Percentiles rank a stretch among this genome's conserved stretches.
phyloP scores from a whole-genome alignment of 73 alveolate genomes.

The Tetrahymena borealis region DNA sequence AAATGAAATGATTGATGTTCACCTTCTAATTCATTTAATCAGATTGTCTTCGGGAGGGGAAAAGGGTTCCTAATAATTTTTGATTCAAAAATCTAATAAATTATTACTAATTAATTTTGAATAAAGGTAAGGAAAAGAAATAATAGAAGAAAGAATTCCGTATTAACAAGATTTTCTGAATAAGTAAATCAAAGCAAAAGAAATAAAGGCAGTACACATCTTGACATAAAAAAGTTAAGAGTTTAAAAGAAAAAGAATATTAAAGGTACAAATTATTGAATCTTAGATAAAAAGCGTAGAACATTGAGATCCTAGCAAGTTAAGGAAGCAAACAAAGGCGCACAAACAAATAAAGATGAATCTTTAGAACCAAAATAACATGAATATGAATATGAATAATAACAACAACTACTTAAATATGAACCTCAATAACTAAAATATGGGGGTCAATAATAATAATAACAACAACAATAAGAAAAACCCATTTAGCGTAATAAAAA shows the following conservation, averaged over 20 bases:
- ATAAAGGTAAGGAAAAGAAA: neutral
- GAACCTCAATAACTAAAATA: neutral
- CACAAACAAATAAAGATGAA: neutral
- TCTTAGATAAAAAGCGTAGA: neutral
- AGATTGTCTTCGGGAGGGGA: conserved; percentile 4
- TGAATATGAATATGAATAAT: neutral
- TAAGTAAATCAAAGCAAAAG: neutral
- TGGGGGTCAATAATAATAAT: neutral
- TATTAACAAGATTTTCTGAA: neutral
- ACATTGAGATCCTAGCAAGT: neutral
- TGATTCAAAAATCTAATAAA: neutral
- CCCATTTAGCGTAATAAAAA: neutral
- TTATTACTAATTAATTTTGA: neutral
- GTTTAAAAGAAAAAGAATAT: neutral
- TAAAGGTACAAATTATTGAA: neutral
- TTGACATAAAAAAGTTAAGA: no score
- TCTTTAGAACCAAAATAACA: neutral
- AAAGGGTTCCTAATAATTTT: neutral
- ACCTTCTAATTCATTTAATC: neutral
- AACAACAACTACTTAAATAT: neutral
- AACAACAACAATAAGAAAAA: neutral
- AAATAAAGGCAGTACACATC: neutral
- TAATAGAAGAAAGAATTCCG: neutral
- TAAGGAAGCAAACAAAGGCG: neutral
- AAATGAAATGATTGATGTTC: neutral